Evolutionary conservation across 139 green algal species (phyloP).

Genomic region (Haematococcus lacustris): DNA sequence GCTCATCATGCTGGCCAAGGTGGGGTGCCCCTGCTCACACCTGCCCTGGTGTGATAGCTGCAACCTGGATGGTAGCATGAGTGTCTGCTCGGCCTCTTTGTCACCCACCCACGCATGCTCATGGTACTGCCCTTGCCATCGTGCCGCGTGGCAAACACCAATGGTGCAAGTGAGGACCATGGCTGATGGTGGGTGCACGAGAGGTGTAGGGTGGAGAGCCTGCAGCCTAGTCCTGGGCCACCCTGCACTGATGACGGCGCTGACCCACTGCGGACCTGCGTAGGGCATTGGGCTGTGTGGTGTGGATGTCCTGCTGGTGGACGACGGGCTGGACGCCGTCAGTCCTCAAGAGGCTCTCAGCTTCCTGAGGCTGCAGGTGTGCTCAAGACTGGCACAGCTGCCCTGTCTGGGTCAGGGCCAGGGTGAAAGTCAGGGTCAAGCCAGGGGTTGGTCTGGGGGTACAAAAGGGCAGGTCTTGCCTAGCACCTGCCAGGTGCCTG

Average conservation of each 20-base stretch:
- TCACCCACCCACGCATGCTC: background rate
- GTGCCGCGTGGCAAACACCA: background rate
- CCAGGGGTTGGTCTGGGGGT: background rate
- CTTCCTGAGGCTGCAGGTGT: slow-evolving; percentile 27
- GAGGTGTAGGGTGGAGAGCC: background rate
- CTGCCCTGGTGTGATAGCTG: background rate
- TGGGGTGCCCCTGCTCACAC: background rate
- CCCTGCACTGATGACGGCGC: background rate
- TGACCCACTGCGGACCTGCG: background rate
- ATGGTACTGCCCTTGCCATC: background rate
- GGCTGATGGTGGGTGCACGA: background rate
- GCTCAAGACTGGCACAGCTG: background rate
- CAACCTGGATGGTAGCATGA: background rate
- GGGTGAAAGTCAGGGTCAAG: background rate
- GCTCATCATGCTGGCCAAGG: slow-evolving; percentile 25
- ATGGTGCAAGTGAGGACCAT: background rate
- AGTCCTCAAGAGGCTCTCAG: slow-evolving; percentile 19
- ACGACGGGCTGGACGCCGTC: slow-evolving; percentile 8
- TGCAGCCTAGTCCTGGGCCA: background rate
- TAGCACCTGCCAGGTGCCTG: background rate
- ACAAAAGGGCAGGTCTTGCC: background rate
- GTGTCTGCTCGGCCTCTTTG: background rate
- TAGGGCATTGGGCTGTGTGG: slow-evolving; percentile 27
- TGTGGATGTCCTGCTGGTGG: slow-evolving; percentile 23
- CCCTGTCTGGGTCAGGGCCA: background rate